Conservation (phyloP, 73 alveolate species). For the Paramecium biaurelia region DNA sequence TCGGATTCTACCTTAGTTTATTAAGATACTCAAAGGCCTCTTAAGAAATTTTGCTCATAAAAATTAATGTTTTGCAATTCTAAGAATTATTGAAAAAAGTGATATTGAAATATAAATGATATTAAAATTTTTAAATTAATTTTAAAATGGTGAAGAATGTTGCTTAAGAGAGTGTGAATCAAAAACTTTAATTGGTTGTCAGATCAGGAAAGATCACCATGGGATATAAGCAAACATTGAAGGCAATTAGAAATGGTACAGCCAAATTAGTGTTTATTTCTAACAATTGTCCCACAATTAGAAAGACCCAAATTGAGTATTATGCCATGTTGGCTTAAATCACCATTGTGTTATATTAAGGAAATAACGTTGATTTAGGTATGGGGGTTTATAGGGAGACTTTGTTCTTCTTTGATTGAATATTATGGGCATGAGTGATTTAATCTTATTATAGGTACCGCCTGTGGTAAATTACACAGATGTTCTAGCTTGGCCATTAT, state of each 20-base stretch:
- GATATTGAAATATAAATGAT: background rate
- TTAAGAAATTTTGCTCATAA: constrained; percentile 25
- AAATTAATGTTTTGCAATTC: background rate
- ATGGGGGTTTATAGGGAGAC: constrained; percentile 19
- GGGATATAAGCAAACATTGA: constrained; percentile 96
- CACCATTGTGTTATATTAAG: constrained; percentile 84
- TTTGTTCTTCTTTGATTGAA: constrained; percentile 1
- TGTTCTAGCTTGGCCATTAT: constrained; percentile 86
- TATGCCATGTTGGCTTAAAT: constrained; percentile 93
- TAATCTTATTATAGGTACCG: constrained; percentile 73
- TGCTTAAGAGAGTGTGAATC: constrained; percentile 88
- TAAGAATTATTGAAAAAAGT: background rate
- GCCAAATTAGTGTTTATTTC: constrained; percentile 89
- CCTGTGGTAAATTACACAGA: constrained; percentile 97
- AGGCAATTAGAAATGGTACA: constrained; percentile 94
- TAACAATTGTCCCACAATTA: constrained; percentile 97
- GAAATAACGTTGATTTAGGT: constrained; percentile 92
- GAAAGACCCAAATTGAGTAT: constrained; percentile 97
- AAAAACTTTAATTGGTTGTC: constrained; percentile 94
- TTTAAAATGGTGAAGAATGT: constrained; percentile 75
- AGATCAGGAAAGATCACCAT: constrained; percentile 96
- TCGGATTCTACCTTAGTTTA: constrained; percentile 42
- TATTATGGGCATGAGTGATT: constrained; percentile 43
- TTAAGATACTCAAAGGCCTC: constrained; percentile 50
- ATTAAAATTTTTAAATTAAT: constrained; percentile 57